Conservation (phyloP, 169 alveolate genomes). For the Cryptosporidium parvum region DNA sequence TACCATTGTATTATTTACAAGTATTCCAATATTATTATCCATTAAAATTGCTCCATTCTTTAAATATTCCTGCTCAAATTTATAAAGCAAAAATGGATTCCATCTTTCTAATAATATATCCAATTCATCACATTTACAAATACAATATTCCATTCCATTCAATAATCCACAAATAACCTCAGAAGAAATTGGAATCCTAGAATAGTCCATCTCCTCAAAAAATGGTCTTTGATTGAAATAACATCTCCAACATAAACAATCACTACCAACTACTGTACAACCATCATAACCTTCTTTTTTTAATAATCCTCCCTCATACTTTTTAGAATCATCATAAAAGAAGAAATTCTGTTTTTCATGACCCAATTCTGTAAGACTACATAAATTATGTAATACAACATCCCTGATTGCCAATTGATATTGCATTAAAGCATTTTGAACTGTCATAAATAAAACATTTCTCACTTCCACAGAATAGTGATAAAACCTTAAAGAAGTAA, state of each 20-base stretch:
- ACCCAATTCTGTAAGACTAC: slow-evolving; percentile 24
- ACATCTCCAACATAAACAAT: neutral
- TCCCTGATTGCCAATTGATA: slow-evolving; percentile 51
- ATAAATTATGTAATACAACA: slow-evolving; percentile 34
- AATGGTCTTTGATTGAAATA: neutral
- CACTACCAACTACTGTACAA: neutral
- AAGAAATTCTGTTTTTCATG: slow-evolving; percentile 9
- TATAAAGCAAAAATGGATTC: slow-evolving; percentile 50
- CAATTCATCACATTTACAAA: slow-evolving; percentile 63
- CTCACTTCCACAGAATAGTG: slow-evolving; percentile 35
- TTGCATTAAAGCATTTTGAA: slow-evolving; percentile 39
- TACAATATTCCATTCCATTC: slow-evolving; percentile 62
- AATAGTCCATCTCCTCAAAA: neutral
- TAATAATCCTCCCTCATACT: neutral
- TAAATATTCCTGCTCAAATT: slow-evolving; percentile 31
- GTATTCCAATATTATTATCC: no score
- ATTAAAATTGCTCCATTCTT: neutral
- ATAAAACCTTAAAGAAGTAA: slow-evolving; percentile 21
- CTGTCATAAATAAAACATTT: slow-evolving; percentile 9
- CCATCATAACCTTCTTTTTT: neutral
- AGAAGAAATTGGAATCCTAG: slow-evolving; percentile 12
- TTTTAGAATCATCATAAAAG: neutral
- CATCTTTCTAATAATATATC: slow-evolving; percentile 50
- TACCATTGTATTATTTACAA: neutral
- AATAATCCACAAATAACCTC: slow-evolving; percentile 68